phyloP scores from a whole-genome alignment of 768 basidiomycete species.

The Mycena vulgaris region DNA sequence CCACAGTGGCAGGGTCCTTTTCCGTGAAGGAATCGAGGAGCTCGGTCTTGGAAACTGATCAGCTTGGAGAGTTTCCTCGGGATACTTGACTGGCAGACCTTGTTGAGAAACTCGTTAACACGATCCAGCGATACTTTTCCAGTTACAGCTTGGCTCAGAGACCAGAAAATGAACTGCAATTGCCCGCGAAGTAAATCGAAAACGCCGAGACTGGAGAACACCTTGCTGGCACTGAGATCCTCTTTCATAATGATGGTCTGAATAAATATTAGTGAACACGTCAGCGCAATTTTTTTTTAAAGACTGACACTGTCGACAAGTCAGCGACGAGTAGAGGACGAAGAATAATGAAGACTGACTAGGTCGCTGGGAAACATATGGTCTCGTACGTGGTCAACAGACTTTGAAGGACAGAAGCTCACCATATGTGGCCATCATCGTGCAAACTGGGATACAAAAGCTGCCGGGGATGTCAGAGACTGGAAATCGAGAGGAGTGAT shows the following conservation, averaged over 20 bases:
- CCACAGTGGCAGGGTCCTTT: constrained; percentile 43
- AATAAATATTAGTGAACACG: background rate
- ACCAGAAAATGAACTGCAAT: constrained; percentile 37
- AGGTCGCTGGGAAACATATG: constrained; percentile 20
- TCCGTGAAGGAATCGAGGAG: constrained; percentile 58
- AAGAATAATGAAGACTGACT: constrained; percentile 20
- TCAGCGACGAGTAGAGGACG: background rate
- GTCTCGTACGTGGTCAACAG: background rate
- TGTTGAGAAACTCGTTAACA: constrained; percentile 57
- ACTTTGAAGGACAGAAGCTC: constrained; percentile 5
- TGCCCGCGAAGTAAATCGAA: constrained; percentile 72
- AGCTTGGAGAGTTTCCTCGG: background rate
- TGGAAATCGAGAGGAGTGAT: background rate
- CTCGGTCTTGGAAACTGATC: constrained; percentile 63
- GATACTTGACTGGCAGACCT: constrained; percentile 40
- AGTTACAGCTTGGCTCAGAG: constrained; percentile 40
- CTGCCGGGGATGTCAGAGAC: constrained; percentile 49
- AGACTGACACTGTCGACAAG: constrained; percentile 17
- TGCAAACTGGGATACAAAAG: constrained; percentile 71
- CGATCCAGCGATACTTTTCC: constrained; percentile 80
- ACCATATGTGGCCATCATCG: constrained; percentile 77
- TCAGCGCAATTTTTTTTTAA: background rate
- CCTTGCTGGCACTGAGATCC: constrained; percentile 58
- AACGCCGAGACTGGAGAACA: constrained; percentile 70
- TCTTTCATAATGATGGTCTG: constrained; percentile 60